Evolutionary conservation across 2,329 filamentous ascomycete genomes (phyloP).

Genomic region (Orbilia quercus): DNA sequence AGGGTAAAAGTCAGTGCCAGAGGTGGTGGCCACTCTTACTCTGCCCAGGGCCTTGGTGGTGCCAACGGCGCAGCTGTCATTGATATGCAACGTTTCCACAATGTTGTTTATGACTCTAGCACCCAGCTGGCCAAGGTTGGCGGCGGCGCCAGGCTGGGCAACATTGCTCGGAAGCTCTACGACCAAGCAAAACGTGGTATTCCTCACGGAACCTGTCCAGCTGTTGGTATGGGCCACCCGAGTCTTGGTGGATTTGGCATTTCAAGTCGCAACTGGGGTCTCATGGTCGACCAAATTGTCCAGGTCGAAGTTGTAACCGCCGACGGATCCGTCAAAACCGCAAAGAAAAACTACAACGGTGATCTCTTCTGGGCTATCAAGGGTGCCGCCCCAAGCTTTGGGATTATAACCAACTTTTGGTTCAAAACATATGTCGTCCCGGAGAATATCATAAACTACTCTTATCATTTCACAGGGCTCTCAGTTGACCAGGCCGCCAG

Average conservation of each 20-base stretch:
- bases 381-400: conserved; percentile 65
- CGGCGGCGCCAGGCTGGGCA: conserved; percentile 67
- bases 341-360: conserved; percentile 61
- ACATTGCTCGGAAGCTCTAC: conserved; percentile 63
- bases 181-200: conserved; percentile 61
- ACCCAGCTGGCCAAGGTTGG: conserved; percentile 65
- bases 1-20: conserved; percentile 71
- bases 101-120: conserved; percentile 63
- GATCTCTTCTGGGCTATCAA: conserved; percentile 66
- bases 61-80: conserved; percentile 67
- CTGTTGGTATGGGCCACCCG: conserved; percentile 64
- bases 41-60: conserved; percentile 66
- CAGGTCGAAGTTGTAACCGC: conserved; percentile 66
- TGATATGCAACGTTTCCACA: conserved; percentile 66
- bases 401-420: conserved; percentile 63
- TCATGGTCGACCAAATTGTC: conserved; percentile 67
- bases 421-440: conserved; percentile 64
- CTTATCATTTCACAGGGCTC: conserved; percentile 62
- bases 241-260: conserved; percentile 64
- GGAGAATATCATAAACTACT: conserved; percentile 61
- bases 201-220: conserved; percentile 58
- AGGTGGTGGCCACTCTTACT: conserved; percentile 75
- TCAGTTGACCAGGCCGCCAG: conserved; percentile 63
- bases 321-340: conserved; percentile 51
- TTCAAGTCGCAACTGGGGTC: conserved; percentile 66